Conservation (phyloP, 805 yeast species). For the Cyberlindnera petersonii region DNA sequence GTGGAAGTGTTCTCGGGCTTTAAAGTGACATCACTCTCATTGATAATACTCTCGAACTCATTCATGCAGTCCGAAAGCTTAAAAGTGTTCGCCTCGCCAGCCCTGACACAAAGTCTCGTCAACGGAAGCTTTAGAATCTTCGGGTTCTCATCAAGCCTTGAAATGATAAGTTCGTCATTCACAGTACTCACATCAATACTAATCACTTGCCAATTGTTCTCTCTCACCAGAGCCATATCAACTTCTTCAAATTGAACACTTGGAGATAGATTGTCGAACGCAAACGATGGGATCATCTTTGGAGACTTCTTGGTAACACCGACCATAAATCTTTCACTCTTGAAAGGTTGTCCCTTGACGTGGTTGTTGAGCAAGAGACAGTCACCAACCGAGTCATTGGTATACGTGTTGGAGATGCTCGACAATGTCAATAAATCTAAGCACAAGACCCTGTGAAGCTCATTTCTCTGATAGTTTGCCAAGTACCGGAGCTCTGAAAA, state of each 20-base stretch:
- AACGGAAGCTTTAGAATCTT: constrained; percentile 57
- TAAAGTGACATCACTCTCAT: constrained; percentile 59
- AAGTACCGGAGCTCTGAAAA: constrained; percentile 20
- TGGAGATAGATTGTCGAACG: constrained; percentile 7
- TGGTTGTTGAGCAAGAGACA: constrained; percentile 27
- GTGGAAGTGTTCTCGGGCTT: constrained; percentile 46
- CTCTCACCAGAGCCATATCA: constrained; percentile 26
- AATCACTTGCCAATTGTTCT: constrained; percentile 53
- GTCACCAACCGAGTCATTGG: constrained; percentile 20
- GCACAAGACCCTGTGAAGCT: constrained; percentile 23
- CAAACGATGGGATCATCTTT: constrained; percentile 18
- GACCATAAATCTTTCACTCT: constrained; percentile 26
- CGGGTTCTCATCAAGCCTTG: constrained; percentile 42
- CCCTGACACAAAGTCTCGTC: constrained; percentile 43
- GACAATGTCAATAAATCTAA: constrained; percentile 27
- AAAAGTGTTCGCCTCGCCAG: constrained; percentile 38
- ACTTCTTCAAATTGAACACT: constrained; percentile 9
- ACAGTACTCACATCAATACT: constrained; percentile 56
- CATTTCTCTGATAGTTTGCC: constrained; percentile 28
- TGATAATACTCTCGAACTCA: constrained; percentile 50
- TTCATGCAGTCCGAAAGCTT: constrained; percentile 42
- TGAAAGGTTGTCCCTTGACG: constrained; percentile 26
- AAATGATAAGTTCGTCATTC: constrained; percentile 55
- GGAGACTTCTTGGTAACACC: constrained; percentile 14
- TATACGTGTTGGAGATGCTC: constrained; percentile 22